A percentile compares a stretch with the other conserved stretches of the same genome.
phyloP scores from a whole-genome alignment of 1,284 basidiomycete species.

The Malassezia slooffiae region DNA sequence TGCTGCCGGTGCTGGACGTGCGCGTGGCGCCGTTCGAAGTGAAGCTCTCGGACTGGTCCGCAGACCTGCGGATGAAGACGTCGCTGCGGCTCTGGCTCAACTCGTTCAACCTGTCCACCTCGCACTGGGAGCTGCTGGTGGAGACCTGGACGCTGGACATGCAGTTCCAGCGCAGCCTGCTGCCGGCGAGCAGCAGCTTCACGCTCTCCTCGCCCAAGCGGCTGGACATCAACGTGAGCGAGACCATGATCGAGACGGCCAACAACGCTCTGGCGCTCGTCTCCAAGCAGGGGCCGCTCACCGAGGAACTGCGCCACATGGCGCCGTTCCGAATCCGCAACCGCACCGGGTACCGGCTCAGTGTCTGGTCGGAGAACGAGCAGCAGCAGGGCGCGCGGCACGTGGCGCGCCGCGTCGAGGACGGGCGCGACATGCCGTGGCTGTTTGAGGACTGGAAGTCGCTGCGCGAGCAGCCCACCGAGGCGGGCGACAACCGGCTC shows the following conservation, averaged over 20 bases:
- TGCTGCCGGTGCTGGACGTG: conserved; percentile 84
- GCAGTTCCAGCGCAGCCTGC: conserved; percentile 43
- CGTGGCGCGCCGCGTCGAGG: conserved; percentile 49
- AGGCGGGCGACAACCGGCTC: conserved; percentile 31
- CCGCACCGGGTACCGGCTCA: conserved; percentile 62
- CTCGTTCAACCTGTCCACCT: conserved; percentile 95
- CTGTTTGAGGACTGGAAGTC: conserved; percentile 93
- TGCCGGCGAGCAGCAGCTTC: conserved; percentile 53
- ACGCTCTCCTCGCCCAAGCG: conserved; percentile 67
- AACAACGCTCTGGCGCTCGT: conserved; percentile 62
- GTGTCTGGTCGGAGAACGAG: conserved; percentile 44
- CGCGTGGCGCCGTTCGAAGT: conserved; percentile 75
- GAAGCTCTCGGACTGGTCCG: conserved; percentile 82
- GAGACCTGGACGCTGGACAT: conserved; percentile 90
- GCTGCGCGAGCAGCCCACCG: conserved; percentile 59
- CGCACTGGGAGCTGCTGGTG: conserved; percentile 98
- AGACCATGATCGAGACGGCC: conserved; percentile 77
- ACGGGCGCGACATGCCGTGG: conserved; percentile 80
- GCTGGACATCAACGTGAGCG: conserved; percentile 71
- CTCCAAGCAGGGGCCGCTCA: conserved; percentile 54
- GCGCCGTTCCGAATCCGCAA: conserved; percentile 90
- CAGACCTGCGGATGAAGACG: conserved; percentile 56
- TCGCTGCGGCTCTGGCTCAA: conserved; percentile 63
- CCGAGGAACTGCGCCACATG: conserved; percentile 54
- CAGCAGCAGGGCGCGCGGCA: conserved; percentile 9